phyloP scores from a whole-genome alignment of 371 early-diverging fungal genomes.

The Batrachochytrium dendrobatidis region DNA sequence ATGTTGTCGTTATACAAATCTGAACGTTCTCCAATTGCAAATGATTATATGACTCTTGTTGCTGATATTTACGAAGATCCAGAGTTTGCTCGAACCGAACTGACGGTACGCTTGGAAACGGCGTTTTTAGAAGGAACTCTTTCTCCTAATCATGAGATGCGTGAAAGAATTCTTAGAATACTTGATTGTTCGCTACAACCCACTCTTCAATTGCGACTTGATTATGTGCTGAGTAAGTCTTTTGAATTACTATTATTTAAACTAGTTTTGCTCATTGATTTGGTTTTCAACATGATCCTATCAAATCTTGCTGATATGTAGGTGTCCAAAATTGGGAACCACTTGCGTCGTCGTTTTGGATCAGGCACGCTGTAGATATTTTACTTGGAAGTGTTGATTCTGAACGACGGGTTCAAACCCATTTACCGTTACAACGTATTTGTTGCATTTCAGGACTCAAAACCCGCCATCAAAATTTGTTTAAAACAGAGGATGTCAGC shows the following conservation, averaged over 20 bases:
- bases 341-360: conserved; percentile 78
- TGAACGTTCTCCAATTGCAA: conserved; percentile 32
- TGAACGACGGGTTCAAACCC: neutral
- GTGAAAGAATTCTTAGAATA: conserved; percentile 70
- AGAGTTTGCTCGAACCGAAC: conserved; percentile 74
- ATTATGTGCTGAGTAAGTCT: conserved; percentile 60
- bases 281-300: no score
- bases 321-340: conserved; percentile 95
- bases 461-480: neutral
- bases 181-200: conserved; percentile 71
- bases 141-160: conserved; percentile 64
- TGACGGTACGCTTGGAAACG: conserved; percentile 86
- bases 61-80: conserved; percentile 78
- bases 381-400: conserved; percentile 56
- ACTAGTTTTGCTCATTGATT: no score
- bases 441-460: neutral
- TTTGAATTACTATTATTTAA: no score
- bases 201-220: conserved; percentile 62
- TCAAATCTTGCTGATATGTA: no score
- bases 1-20: conserved; percentile 64
- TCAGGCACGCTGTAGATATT: conserved; percentile 83
- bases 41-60: conserved; percentile 77
- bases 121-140: conserved; percentile 89
- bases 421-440: neutral
- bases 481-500: neutral